These are phyloP conservation scores for Termitomyces sp. DNA, from an alignment of 768 basidiomycete genomes.

Conservation along the genomic window DNA sequence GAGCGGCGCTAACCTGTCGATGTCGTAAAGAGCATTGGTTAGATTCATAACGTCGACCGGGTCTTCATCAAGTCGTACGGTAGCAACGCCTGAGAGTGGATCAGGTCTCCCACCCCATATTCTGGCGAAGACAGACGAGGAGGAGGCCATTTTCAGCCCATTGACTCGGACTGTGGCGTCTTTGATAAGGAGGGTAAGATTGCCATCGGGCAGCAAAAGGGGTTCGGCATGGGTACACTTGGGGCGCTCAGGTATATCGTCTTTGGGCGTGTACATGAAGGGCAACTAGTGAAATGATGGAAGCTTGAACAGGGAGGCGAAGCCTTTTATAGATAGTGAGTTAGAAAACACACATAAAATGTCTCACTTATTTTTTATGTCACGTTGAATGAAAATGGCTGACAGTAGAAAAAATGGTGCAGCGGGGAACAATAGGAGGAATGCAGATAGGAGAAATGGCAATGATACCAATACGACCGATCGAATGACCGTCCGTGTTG, in stretches of 20 bases:
- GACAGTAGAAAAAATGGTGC: neutral
- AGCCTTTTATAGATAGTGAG: no score
- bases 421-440: neutral
- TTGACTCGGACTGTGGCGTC: neutral
- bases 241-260: neutral
- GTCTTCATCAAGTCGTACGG: no score
- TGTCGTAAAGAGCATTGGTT: no score
- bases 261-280: neutral
- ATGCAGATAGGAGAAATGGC: neutral
- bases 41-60: no score
- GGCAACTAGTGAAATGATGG: neutral
- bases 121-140: neutral
- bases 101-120: no score
- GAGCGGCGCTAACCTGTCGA: no score
- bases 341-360: neutral
- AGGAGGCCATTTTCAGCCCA: neutral
- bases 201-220: neutral
- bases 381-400: neutral
- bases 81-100: no score
- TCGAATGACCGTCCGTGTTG: neutral
- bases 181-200: neutral
- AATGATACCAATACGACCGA: neutral
- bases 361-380: neutral
- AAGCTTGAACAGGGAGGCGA: no score
- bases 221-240: neutral